phyloP scores from a whole-genome alignment of 306 rosid genomes.

The Fagus crenata region DNA sequence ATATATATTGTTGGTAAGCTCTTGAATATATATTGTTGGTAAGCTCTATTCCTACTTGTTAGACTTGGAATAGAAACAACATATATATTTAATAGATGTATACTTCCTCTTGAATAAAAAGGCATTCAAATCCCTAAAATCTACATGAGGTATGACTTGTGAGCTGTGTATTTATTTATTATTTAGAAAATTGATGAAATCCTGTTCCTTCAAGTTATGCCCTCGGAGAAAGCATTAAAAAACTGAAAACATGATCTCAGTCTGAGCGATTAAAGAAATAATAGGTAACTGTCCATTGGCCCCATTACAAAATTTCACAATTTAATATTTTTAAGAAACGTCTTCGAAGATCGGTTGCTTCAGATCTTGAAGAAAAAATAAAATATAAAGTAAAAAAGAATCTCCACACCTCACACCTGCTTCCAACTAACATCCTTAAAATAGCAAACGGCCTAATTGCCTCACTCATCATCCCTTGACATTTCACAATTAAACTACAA shows the following conservation, averaged over 20 bases:
- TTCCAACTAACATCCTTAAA: too few relatives aligned
- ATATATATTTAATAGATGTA: too few relatives aligned
- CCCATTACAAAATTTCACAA: not conserved
- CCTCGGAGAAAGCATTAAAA: not conserved
- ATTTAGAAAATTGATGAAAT: not conserved
- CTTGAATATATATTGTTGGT: not conserved
- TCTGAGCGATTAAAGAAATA: too few relatives aligned
- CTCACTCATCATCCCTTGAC: too few relatives aligned
- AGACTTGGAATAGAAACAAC: too few relatives aligned
- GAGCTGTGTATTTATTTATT: not conserved
- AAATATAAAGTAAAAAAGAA: too few relatives aligned
- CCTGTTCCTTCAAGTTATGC: conserved; percentile 1
- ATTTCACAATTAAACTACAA: too few relatives aligned
- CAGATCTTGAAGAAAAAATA: too few relatives aligned
- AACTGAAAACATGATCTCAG: not conserved
- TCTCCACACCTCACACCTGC: too few relatives aligned
- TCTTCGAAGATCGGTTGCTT: not conserved
- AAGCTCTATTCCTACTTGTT: not conserved
- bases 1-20: not conserved
- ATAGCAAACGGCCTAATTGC: too few relatives aligned
- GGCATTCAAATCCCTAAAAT: too few relatives aligned
- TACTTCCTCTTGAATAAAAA: too few relatives aligned
- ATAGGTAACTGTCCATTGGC: not conserved
- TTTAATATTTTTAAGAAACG: not conserved
- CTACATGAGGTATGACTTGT: not conserved